Conservation (phyloP, 1,139 yeast species). For the Zygosaccharomyces sapae region DNA sequence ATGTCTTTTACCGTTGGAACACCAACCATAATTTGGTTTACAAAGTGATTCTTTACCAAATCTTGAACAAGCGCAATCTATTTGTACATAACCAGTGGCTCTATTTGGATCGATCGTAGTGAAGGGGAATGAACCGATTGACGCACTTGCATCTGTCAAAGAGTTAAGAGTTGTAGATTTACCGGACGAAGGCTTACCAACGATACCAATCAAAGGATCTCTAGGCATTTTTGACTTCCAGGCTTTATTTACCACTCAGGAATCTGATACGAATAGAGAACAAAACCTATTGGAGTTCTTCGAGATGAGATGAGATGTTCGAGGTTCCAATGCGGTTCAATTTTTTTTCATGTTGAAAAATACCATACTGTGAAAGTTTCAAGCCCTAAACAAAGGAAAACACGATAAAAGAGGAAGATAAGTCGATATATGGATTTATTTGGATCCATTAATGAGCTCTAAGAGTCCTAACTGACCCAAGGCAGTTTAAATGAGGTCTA, state of each 20-base stretch:
- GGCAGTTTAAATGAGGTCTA: too few species aligned
- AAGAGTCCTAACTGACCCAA: too few species aligned
- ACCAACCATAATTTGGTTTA: constrained; percentile 94
- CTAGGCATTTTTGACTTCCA: constrained; percentile 51
- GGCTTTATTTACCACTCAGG: not conserved
- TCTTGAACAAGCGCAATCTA: constrained; percentile 86
- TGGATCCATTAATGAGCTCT: too few species aligned
- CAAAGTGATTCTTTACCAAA: constrained; percentile 59
- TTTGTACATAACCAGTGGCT: constrained; percentile 87
- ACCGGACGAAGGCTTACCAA: constrained; percentile 95
- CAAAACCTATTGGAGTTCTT: not conserved
- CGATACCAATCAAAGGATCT: constrained; percentile 90
- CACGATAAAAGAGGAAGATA: too few species aligned
- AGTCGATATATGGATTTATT: too few species aligned
- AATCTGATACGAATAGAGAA: not conserved
- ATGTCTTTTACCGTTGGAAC: constrained; percentile 75
- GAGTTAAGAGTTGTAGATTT: constrained; percentile 70
- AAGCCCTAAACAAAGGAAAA: not conserved
- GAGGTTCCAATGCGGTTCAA: not conserved
- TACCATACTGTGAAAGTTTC: not conserved
- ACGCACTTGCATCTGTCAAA: constrained; percentile 88
- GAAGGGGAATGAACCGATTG: constrained; percentile 91
- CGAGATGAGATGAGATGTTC: not conserved
- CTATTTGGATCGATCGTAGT: constrained; percentile 96
- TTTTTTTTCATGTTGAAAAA: constrained; percentile 6